Evolutionary conservation across 768 basidiomycete species (phyloP).

Genomic region (Lepiota subincarnata): DNA sequence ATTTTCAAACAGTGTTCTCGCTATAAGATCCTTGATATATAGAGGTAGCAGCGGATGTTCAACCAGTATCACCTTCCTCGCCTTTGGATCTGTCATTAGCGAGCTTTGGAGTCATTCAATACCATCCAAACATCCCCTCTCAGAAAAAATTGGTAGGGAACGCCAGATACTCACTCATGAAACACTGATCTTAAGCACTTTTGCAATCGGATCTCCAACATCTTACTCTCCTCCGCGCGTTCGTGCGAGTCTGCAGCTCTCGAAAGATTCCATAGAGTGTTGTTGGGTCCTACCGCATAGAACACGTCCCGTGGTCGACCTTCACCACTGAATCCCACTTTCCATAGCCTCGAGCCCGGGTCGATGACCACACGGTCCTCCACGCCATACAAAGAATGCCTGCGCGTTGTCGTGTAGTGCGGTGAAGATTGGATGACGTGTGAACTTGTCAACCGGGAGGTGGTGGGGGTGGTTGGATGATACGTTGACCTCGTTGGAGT

Average conservation of each 20-base stretch:
- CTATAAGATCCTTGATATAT: conserved; percentile 84
- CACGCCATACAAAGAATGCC: conserved; percentile 94
- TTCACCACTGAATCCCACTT: conserved; percentile 97
- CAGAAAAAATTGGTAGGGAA: not conserved
- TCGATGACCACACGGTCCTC: conserved; percentile 96
- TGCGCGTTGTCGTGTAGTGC: conserved; percentile 77
- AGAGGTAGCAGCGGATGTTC: conserved; percentile 87
- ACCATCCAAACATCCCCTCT: conserved; percentile 1
- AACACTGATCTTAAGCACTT: conserved; percentile 72
- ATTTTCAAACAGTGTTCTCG: conserved; percentile 85
- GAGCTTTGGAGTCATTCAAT: conserved; percentile 49
- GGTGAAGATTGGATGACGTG: conserved; percentile 65
- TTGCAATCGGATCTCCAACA: conserved; percentile 70
- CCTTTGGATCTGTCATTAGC: conserved; percentile 90
- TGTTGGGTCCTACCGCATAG: conserved; percentile 41
- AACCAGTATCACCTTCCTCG: conserved; percentile 88
- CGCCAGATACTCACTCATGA: conserved; percentile 59
- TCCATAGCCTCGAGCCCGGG: conserved; percentile 92
- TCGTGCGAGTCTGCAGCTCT: conserved; percentile 50
- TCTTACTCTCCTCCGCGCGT: conserved; percentile 67
- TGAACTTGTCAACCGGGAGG: conserved; percentile 44
- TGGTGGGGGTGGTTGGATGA: conserved; percentile 51
- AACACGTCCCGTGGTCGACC: conserved; percentile 88
- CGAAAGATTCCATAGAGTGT: conserved; percentile 57
- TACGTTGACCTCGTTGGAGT: conserved; percentile 37